Evolutionary conservation across 768 basidiomycete genomes (phyloP).

Genomic region (Tylopilus subfusipes): DNA sequence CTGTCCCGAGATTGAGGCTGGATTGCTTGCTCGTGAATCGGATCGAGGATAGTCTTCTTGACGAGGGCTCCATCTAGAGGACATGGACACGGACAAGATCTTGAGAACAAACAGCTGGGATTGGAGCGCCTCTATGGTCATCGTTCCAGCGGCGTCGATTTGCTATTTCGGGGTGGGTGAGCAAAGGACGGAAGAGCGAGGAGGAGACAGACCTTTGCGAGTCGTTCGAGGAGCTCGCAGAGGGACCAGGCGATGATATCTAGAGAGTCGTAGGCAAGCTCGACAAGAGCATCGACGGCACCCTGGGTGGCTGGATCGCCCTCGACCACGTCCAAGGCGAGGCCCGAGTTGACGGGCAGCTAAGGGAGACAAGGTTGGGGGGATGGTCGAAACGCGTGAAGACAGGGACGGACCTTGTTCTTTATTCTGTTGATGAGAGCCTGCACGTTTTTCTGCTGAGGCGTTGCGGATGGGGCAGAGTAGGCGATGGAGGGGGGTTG

Average conservation of each 20-base stretch:
- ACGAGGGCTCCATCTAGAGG: conserved; percentile 64
- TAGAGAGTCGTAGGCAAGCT: conserved; percentile 71
- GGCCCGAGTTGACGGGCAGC: conserved; percentile 85
- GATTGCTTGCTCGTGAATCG: conserved; percentile 42
- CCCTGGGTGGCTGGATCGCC: conserved; percentile 70
- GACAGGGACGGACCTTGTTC: conserved; percentile 57
- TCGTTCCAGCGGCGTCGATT: conserved; percentile 47
- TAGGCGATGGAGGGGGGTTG: conserved; percentile 38
- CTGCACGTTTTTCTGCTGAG: conserved; percentile 80
- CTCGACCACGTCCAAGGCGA: conserved; percentile 68
- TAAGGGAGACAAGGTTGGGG: conserved; percentile 28
- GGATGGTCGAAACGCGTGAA: not conserved
- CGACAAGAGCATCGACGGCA: conserved; percentile 75
- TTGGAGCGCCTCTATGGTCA: conserved; percentile 71
- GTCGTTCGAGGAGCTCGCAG: conserved; percentile 70
- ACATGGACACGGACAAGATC: conserved; percentile 72
- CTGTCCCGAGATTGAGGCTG: conserved; percentile 30
- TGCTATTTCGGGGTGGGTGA: conserved; percentile 39
- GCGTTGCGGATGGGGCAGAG: conserved; percentile 42
- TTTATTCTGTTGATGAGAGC: conserved; percentile 77
- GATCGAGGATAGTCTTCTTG: conserved; percentile 40
- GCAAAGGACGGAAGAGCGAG: not conserved
- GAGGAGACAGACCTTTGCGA: conserved; percentile 58
- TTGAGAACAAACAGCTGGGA: conserved; percentile 86
- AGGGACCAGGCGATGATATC: conserved; percentile 79